A percentile compares a stretch with the other conserved stretches of the same genome.
Conservation (phyloP, 768 basidiomycete species). For the Cystofilobasidium capitatum region DNA sequence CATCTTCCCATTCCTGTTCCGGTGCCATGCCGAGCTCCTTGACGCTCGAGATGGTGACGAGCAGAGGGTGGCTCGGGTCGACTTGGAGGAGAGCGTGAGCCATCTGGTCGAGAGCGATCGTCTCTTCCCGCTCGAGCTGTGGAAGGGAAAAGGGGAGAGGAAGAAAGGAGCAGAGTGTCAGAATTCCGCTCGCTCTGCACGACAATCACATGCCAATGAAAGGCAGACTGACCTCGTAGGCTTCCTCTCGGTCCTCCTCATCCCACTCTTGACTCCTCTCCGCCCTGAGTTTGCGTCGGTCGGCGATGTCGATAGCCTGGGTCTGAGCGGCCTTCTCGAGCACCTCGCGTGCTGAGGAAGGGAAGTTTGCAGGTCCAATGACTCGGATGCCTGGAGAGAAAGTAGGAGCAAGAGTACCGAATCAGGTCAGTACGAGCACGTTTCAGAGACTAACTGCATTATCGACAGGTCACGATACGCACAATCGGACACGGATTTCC, state of each 20-base stretch:
- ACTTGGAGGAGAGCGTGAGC: not conserved
- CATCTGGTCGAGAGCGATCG: slow-evolving; percentile 8
- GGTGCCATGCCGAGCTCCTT: slow-evolving; percentile 21
- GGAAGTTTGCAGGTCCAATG: slow-evolving; percentile 46
- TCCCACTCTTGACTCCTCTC: slow-evolving; percentile 72
- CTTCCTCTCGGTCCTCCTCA: slow-evolving; percentile 47
- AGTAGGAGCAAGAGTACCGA: not conserved
- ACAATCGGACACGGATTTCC: slow-evolving; percentile 22
- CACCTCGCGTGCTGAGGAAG: slow-evolving; percentile 49
- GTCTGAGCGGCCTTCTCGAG: slow-evolving; percentile 61
- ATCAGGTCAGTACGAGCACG: no score
- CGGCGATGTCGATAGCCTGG: slow-evolving; percentile 60
- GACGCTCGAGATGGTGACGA: slow-evolving; percentile 10
- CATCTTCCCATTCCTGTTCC: slow-evolving; percentile 24
- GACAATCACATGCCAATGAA: not conserved
- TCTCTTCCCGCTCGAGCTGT: slow-evolving; percentile 25
- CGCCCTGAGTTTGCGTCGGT: slow-evolving; percentile 53
- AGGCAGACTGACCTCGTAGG: slow-evolving; percentile 15
- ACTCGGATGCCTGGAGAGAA: slow-evolving; percentile 11
- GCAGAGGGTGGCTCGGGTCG: slow-evolving; percentile 9
- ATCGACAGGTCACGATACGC: not conserved
- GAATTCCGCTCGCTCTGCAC: not conserved
- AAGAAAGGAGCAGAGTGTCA: not conserved
- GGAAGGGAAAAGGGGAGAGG: not conserved
- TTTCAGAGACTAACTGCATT: no score